Percentiles rank a stretch among this genome's conserved stretches.
These are phyloP conservation scores for Yamadazyma diospyri DNA, from an alignment of 1,139 yeast species.

Conservation along the genomic window DNA sequence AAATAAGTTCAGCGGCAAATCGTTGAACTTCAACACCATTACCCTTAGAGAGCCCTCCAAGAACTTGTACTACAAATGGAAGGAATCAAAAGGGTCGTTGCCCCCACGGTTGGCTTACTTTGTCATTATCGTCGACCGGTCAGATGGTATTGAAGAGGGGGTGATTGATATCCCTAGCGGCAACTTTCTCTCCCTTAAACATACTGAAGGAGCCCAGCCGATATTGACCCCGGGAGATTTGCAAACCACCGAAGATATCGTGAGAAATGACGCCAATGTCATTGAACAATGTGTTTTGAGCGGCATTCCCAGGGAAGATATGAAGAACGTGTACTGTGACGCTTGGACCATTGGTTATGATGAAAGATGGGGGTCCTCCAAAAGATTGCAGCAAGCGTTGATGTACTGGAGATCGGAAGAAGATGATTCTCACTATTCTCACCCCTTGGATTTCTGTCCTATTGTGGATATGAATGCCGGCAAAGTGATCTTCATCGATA, in stretches of 20 bases:
- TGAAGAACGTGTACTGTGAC: conserved; percentile 75
- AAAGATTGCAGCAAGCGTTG: conserved; percentile 76
- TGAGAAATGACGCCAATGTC: conserved; percentile 66
- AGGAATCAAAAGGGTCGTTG: conserved; percentile 53
- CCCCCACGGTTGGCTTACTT: conserved; percentile 69
- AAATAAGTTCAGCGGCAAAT: conserved; percentile 38
- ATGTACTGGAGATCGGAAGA: conserved; percentile 75
- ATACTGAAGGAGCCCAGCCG: conserved; percentile 64
- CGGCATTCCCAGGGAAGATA: conserved; percentile 62
- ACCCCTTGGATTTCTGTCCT: conserved; percentile 81
- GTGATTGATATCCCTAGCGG: conserved; percentile 53
- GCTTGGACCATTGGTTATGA: conserved; percentile 86
- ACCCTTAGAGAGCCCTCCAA: conserved; percentile 71
- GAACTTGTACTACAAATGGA: conserved; percentile 60
- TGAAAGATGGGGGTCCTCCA: conserved; percentile 76
- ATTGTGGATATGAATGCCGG: conserved; percentile 70
- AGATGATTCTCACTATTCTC: conserved; percentile 80
- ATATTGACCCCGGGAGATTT: conserved; percentile 70
- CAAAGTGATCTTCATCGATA: conserved; percentile 69
- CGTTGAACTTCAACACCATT: conserved; percentile 60
- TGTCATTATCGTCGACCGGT: conserved; percentile 59
- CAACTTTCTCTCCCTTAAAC: conserved; percentile 44
- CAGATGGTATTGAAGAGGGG: conserved; percentile 66
- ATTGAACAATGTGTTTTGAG: conserved; percentile 69
- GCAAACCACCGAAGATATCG: conserved; percentile 57